A percentile compares a stretch with the other conserved stretches of the same genome.
phyloP scores from a whole-genome alignment of 345 rosid species.

The Atalantia buxifolia region DNA sequence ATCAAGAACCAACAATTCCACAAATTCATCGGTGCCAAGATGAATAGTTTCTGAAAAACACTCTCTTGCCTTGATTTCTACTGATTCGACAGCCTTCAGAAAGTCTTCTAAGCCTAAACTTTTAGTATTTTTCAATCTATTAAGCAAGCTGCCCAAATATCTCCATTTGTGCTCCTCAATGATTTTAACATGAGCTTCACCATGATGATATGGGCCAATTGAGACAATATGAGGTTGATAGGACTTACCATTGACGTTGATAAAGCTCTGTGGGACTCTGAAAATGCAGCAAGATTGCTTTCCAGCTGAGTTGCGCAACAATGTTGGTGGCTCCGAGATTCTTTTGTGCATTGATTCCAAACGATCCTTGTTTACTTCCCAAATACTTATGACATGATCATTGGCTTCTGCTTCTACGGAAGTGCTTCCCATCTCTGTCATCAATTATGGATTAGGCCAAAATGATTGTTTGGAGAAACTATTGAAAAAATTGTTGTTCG shows the following conservation, averaged over 20 bases:
- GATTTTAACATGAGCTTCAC: constrained; percentile 42
- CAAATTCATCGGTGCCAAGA: constrained; percentile 38
- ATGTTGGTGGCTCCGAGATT: constrained; percentile 39
- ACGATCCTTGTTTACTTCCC: constrained; percentile 34
- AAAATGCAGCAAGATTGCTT: constrained; percentile 46
- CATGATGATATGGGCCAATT: constrained; percentile 69
- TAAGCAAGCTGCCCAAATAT: constrained; percentile 46
- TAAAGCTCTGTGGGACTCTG: constrained; percentile 40
- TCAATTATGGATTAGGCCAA: no score
- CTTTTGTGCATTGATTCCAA: constrained; percentile 35
- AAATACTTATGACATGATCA: constrained; percentile 9
- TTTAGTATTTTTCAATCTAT: constrained; percentile 22
- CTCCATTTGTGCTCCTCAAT: constrained; percentile 86
- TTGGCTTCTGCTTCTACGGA: constrained; percentile 7
- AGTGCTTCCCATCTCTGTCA: constrained; percentile 6
- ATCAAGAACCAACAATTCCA: constrained; percentile 76
- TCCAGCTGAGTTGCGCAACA: constrained; percentile 39
- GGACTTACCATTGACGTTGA: constrained; percentile 48
- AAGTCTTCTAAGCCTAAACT: constrained; percentile 40
- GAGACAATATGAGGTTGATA: constrained; percentile 73
- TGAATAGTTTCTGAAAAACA: constrained; percentile 59
- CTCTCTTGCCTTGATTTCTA: constrained; percentile 53
- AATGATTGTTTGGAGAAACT: no score
- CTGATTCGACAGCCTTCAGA: constrained; percentile 32
- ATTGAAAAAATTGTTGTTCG: no score